Evolutionary conservation across 768 basidiomycete genomes (phyloP).

Genomic region (Bullera alba): DNA sequence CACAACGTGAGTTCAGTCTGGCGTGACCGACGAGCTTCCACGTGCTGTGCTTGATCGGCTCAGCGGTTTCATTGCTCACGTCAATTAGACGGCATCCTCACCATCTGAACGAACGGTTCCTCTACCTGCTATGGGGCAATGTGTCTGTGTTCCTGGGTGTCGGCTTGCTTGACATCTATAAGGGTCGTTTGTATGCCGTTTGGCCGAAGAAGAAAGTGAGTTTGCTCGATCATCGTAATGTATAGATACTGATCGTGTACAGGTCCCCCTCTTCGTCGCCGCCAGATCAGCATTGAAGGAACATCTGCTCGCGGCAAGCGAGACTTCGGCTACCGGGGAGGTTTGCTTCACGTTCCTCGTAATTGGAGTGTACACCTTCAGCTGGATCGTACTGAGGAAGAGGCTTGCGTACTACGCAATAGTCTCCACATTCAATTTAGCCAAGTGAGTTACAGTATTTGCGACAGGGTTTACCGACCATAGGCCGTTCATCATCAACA

Average conservation of each 20-base stretch:
- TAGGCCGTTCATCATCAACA: conserved; percentile 36
- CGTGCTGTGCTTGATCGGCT: not conserved
- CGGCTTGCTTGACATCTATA: conserved; percentile 24
- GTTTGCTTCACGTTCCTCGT: not conserved
- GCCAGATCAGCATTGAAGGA: not conserved
- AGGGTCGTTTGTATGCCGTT: conserved; percentile 7
- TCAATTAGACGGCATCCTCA: conserved; percentile 25
- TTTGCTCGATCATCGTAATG: not conserved
- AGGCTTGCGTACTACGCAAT: not conserved
- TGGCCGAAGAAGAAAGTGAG: conserved; percentile 34
- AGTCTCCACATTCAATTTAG: not conserved
- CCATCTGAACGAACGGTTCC: conserved; percentile 36
- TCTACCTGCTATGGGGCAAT: conserved; percentile 31
- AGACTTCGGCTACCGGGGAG: not conserved
- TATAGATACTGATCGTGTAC: not conserved
- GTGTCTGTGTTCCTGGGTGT: conserved; percentile 14
- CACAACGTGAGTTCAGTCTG: conserved; percentile 20
- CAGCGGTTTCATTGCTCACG: not conserved
- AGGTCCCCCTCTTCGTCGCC: not conserved
- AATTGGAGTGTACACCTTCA: not conserved
- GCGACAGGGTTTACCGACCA: not conserved
- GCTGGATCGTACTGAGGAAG: not conserved
- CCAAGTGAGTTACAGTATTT: not conserved
- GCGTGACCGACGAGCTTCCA: too few species aligned
- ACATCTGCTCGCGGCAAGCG: not conserved